phyloP scores from a whole-genome alignment of 202 grass and related monocot species.

The Cymbopogon flexuosus region DNA sequence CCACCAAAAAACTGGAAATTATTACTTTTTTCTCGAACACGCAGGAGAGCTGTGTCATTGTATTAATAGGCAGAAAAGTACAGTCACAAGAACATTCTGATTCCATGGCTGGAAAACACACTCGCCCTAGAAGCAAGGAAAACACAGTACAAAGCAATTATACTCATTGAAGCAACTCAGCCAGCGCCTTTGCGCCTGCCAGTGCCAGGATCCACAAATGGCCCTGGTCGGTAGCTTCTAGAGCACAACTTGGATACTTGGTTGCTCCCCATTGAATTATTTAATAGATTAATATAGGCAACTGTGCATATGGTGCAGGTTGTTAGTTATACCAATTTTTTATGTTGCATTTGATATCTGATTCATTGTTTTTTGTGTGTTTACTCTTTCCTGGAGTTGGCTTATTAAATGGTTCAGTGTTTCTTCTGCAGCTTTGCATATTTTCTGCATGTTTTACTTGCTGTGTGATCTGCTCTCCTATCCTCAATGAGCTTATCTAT shows the following conservation, averaged over 20 bases:
- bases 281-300: conserved; percentile 6
- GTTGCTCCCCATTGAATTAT: neutral
- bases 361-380: neutral
- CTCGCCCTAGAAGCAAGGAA: neutral
- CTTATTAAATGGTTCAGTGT: conserved; percentile 6
- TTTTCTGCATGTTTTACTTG: conserved; percentile 24
- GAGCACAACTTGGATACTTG: neutral
- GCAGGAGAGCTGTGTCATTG: neutral
- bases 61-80: neutral
- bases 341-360: neutral
- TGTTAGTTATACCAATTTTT: conserved; percentile 1
- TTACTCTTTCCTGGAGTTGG: neutral
- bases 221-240: neutral
- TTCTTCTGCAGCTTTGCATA: conserved; percentile 13
- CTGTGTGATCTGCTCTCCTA: neutral
- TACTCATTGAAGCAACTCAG: neutral
- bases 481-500: neutral
- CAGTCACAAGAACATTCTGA: neutral
- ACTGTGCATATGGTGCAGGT: neutral
- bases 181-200: neutral
- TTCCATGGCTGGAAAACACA: neutral
- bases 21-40: neutral
- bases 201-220: neutral
- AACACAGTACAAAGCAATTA: neutral
- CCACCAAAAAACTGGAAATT: conserved; percentile 11